Base-by-base conservation (phyloP, 129 eudicot genomes). In the Flaveria ramosissima region DNA sequence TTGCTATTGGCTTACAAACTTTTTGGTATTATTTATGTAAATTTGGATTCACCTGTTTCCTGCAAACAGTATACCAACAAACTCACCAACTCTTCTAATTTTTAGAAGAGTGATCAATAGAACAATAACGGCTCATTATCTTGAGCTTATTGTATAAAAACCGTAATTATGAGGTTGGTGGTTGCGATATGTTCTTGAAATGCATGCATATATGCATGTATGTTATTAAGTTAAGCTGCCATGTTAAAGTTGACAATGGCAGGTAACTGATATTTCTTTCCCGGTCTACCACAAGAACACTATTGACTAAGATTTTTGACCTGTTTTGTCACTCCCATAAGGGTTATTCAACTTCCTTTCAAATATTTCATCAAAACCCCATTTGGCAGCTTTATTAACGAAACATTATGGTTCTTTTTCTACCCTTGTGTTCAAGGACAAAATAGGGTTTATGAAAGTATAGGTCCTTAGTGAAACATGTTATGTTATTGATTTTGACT, bases 391-490 rank as follows among this genome's bases (percentile, higher is more conserved):
- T 53, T 53, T 53, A 53, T 17, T 27, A 6, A 51, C 61, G 12
- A 47, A 41, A 69, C 24, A 20, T 13, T 9, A 70, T 48, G 61
- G 23, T 70, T 70, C 45, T 14, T 48, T 26, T 48, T 70, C 60
- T 70, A 48, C 75, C 23, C 45, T 23, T 26, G n/a, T n/a, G n/a
- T n/a, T n/a, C n/a, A n/a, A n/a, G n/a, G n/a, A n/a, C n/a, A n/a
- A n/a, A n/a, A n/a, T n/a, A n/a, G n/a, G n/a, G n/a, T n/a, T n/a
- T n/a, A n/a, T n/a, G n/a, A n/a, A n/a, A n/a, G n/a, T n/a, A n/a
- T n/a, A n/a, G n/a, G 1, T 15, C 10, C 36, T 70, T 4, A 1
- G 23, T 52, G 60, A 52, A 52, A 52, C 52, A 14, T 51, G 57
- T 51, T 51, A 51, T 7, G 11, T 46, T 50, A 15, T 55, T 20